A percentile compares a stretch with the other conserved stretches of the same genome.
These are phyloP conservation scores for Linnemannia elongata DNA, from an alignment of 192 early-diverging fungal genomes.

Conservation along the genomic window DNA sequence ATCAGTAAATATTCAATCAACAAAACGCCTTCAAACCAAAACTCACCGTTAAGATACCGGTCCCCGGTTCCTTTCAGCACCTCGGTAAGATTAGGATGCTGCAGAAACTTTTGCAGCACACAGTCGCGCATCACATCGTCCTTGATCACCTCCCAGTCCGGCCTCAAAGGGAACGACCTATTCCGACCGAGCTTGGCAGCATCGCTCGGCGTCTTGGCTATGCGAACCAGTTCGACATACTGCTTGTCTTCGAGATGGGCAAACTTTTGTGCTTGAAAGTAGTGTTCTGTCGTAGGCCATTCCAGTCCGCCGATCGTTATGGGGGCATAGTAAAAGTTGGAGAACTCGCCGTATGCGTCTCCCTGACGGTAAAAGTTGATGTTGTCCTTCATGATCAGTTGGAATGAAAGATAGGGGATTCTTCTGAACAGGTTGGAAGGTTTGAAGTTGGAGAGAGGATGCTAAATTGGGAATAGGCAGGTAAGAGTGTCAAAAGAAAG, in stretches of 20 bases:
- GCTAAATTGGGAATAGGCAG: background rate
- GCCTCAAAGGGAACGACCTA: slow-evolving; percentile 35
- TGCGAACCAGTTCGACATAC: slow-evolving; percentile 45
- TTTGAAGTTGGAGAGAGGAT: background rate
- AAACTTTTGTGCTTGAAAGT: slow-evolving; percentile 62
- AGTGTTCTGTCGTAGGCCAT: slow-evolving; percentile 63
- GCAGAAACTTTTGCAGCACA: slow-evolving; percentile 58
- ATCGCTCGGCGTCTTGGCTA: slow-evolving; percentile 24
- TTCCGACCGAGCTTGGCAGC: slow-evolving; percentile 62
- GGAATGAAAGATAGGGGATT: background rate
- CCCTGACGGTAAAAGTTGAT: slow-evolving; percentile 59
- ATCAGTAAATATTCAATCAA: background rate
- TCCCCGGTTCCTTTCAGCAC: slow-evolving; percentile 49
- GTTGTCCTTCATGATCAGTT: slow-evolving; percentile 31
- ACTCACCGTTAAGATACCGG: slow-evolving; percentile 33
- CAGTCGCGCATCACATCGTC: slow-evolving; percentile 58
- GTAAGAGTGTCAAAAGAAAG: background rate
- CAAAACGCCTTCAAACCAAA: too few species aligned
- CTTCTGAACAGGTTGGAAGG: background rate
- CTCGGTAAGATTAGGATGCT: slow-evolving; percentile 43
- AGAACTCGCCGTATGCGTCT: slow-evolving; percentile 55
- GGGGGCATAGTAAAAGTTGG: slow-evolving; percentile 57
- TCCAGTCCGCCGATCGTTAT: slow-evolving; percentile 17
- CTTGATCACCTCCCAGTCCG: slow-evolving; percentile 63
- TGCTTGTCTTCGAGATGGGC: slow-evolving; percentile 16